Evolutionary conservation across 371 early-diverging fungal species (phyloP).

Genomic region (Syncephalastrum contaminatum): DNA sequence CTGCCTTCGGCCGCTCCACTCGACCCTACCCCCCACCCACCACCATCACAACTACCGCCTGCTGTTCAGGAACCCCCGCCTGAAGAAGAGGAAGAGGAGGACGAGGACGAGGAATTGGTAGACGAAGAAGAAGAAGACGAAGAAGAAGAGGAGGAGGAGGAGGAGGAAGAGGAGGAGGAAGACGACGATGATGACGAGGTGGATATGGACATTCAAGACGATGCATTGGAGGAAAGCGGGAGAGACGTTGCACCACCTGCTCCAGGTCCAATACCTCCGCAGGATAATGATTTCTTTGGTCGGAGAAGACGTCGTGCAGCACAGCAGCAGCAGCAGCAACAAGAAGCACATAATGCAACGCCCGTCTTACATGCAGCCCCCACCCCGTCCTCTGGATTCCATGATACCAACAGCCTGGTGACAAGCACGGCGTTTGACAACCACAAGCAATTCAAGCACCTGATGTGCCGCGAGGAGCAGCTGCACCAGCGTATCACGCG

Average conservation of each 20-base stretch:
- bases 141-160: not conserved
- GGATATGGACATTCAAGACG: not conserved
- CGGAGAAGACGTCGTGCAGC: not conserved
- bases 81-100: constrained; percentile 8
- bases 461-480: constrained; percentile 27
- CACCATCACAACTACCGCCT: constrained; percentile 1
- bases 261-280: not conserved
- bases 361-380: not conserved
- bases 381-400: not conserved
- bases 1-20: constrained; percentile 7
- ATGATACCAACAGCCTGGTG: constrained; percentile 11
- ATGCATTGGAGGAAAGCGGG: not conserved
- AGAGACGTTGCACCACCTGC: too few relatives aligned
- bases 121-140: constrained; percentile 1
- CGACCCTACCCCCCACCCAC: not conserved
- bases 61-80: constrained; percentile 7
- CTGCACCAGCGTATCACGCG: constrained; percentile 39
- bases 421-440: constrained; percentile 15
- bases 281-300: not conserved
- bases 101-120: not conserved
- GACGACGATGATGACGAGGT: constrained; percentile 8
- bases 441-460: constrained; percentile 20
- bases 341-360: not conserved
- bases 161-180: constrained; percentile 13
- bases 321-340: constrained; percentile 8